Base-by-base conservation (phyloP, 2,329 filamentous ascomycete genomes). In the Aspergillus amoenus region DNA sequence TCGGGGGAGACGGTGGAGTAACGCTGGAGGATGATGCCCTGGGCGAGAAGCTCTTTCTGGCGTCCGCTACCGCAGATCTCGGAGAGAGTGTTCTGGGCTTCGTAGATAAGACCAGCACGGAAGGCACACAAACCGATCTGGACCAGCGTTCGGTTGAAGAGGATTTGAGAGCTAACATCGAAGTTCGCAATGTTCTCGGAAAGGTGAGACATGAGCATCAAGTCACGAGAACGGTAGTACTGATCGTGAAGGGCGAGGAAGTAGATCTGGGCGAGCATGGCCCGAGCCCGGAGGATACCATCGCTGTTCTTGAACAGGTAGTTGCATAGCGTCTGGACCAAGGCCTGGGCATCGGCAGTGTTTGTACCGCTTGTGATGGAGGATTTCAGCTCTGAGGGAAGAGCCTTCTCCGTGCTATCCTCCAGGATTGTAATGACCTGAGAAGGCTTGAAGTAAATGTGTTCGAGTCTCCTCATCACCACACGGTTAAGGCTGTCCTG, bases 121-220 rank as follows among this genome's bases (percentile, higher is more conserved):
- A 99, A 99, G 42, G 94, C 95, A 73, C 95, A 99, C 57, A 99
- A 90, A 67, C 94, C 95, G 59, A 99, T 93, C 78, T 99, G 94
- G 42, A 97, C 95, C 34, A 99, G 84, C 2, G 94, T 97, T 66
- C 94, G 88, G 85, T 99, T 99, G 87, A 95, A 99, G 57, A 99
- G 88, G 61, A 99, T 99, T 79, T 99, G 94, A 55, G 91, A 96
- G 80, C 88, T 91, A 66, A 99, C 90, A 71, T 99, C 94, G 72
- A 99, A 99, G 79, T 90, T 95, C 79, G 86, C 85, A 74, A 99
- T 99, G 55, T 90, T 96, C 82, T 99, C 94, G 73, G 97, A 93
- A 73, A 99, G 82, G 81, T 99, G 94, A 17, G 94, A 99, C 92
- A 99, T 99, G 76, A 99, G 86, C 88, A 97, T 96, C 89, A 99